Conservation (phyloP, 371 early-diverging fungal genomes). For the Smittium culicis region DNA sequence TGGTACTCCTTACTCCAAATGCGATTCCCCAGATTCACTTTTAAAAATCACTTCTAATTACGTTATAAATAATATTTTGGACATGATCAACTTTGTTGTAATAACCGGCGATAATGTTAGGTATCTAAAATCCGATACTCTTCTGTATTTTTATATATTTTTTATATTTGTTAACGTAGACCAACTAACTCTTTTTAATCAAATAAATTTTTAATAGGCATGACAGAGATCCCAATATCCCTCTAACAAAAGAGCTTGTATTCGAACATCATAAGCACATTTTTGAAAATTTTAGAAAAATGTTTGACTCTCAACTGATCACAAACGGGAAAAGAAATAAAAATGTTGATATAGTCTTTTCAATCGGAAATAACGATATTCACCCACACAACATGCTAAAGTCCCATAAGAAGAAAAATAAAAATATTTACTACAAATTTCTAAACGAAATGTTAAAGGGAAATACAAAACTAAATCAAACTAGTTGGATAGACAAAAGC, state of each 20-base stretch:
- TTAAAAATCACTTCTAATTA: slow-evolving; percentile 52
- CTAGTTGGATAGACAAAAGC: slow-evolving; percentile 39
- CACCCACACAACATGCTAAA: slow-evolving; percentile 53
- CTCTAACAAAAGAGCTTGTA: no score
- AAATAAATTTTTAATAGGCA: not conserved
- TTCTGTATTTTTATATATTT: slow-evolving; percentile 23
- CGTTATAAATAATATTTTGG: slow-evolving; percentile 40
- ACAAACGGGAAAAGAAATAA: no score
- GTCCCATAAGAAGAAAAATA: slow-evolving; percentile 36
- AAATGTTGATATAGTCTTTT: slow-evolving; percentile 19
- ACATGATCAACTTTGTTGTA: slow-evolving; percentile 55
- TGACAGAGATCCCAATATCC: no score
- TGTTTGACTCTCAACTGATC: no score
- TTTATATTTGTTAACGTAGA: not conserved
- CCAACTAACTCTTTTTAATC: not conserved
- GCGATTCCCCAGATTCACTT: slow-evolving; percentile 54
- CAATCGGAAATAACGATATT: slow-evolving; percentile 66
- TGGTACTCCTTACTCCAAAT: slow-evolving; percentile 46
- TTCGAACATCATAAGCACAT: no score
- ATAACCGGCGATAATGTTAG: slow-evolving; percentile 72
- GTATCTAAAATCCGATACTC: slow-evolving; percentile 68
- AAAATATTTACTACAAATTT: slow-evolving; percentile 39
- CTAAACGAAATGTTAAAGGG: slow-evolving; percentile 29
- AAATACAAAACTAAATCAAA: slow-evolving; percentile 14
- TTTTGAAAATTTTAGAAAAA: no score